Conservation (phyloP, 768 basidiomycete genomes). For the Amanita polypyramis region DNA sequence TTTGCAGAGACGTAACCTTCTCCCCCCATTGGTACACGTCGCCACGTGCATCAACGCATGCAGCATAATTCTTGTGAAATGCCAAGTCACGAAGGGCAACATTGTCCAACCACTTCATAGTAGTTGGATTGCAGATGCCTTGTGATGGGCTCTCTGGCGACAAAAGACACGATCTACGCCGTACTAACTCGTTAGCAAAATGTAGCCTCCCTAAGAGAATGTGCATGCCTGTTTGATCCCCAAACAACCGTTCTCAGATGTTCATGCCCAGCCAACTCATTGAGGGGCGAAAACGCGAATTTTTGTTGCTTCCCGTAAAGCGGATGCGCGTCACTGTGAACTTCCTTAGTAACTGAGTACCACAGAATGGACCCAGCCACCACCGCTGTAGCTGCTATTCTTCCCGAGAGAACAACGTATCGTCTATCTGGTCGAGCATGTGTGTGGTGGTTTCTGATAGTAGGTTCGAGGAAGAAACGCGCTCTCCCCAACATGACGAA, state of each 20-base stretch:
- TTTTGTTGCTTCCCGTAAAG: slow-evolving; percentile 9
- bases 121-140: slow-evolving; percentile 36
- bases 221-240: slow-evolving; percentile 63
- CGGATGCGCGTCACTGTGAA: slow-evolving; percentile 17
- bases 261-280: slow-evolving; percentile 14
- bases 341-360: slow-evolving; percentile 23
- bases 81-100: slow-evolving; percentile 66
- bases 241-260: slow-evolving; percentile 46
- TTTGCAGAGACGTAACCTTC: slow-evolving; percentile 33
- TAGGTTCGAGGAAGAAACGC: neutral
- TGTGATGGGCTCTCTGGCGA: slow-evolving; percentile 25
- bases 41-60: slow-evolving; percentile 69
- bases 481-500: neutral
- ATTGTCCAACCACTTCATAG: slow-evolving; percentile 49
- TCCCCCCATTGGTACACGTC: slow-evolving; percentile 83
- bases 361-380: slow-evolving; percentile 27
- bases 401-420: slow-evolving; percentile 12
- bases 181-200: neutral
- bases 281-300: slow-evolving; percentile 7
- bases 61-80: slow-evolving; percentile 56
- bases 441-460: slow-evolving; percentile 9
- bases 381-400: slow-evolving; percentile 19
- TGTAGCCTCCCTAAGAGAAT: neutral
- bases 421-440: slow-evolving; percentile 9
- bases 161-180: neutral